These are phyloP conservation scores for Fusarium vanettenii DNA, from an alignment of 2,329 filamentous ascomycete species.

Conservation along the genomic window DNA sequence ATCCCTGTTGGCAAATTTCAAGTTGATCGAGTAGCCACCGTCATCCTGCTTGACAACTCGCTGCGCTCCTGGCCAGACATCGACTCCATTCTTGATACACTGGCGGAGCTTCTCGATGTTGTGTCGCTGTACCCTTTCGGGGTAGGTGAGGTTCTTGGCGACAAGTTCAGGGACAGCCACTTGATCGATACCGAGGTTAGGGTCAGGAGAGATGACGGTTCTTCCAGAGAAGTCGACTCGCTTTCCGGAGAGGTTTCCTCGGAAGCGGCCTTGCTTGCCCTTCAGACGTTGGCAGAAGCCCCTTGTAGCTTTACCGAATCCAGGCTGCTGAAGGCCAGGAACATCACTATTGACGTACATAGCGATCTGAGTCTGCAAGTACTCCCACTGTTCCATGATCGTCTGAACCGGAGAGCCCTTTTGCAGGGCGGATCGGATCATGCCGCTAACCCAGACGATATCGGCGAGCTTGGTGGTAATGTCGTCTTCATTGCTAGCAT, in stretches of 20 bases:
- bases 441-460: slow-evolving; percentile 90
- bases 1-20: slow-evolving; percentile 80
- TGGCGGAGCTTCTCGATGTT: slow-evolving; percentile 85
- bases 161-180: slow-evolving; percentile 92
- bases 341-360: slow-evolving; percentile 99
- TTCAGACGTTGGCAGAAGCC: slow-evolving; percentile 96
- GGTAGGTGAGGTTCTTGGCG: slow-evolving; percentile 97
- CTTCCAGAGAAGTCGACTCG: slow-evolving; percentile 98
- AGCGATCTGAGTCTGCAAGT: slow-evolving; percentile 91
- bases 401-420: slow-evolving; percentile 88
- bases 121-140: slow-evolving; percentile 85
- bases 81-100: slow-evolving; percentile 79
- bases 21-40: slow-evolving; percentile 74
- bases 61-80: slow-evolving; percentile 89
- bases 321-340: slow-evolving; percentile 89
- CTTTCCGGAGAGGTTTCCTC: slow-evolving; percentile 96
- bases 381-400: slow-evolving; percentile 99
- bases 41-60: slow-evolving; percentile 79
- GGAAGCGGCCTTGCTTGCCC: slow-evolving; percentile 96
- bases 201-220: slow-evolving; percentile 97
- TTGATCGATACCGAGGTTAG: slow-evolving; percentile 92
- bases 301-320: slow-evolving; percentile 87
- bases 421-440: slow-evolving; percentile 84
- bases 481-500: slow-evolving; percentile 94
- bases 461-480: slow-evolving; percentile 97